Percentiles rank a stretch among this genome's conserved stretches.
These are phyloP conservation scores for Yamadazyma triangularis DNA, from an alignment of 1,139 yeast species.

Conservation along the genomic window DNA sequence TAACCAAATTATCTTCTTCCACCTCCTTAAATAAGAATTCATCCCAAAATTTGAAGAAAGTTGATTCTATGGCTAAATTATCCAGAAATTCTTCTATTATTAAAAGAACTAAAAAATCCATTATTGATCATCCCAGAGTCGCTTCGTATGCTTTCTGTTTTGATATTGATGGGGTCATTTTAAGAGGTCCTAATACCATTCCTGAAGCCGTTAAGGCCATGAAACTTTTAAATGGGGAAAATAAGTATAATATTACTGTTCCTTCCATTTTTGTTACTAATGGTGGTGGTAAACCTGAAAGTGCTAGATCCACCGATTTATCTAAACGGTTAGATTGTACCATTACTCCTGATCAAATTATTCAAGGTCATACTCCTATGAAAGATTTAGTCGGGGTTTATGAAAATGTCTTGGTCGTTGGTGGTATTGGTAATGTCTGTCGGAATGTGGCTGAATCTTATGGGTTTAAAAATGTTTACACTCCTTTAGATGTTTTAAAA, in stretches of 20 bases:
- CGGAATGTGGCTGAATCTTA: slow-evolving; percentile 72
- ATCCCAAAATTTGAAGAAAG: slow-evolving; percentile 44
- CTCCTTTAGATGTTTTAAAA: slow-evolving; percentile 74
- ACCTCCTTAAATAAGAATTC: slow-evolving; percentile 34
- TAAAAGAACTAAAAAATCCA: slow-evolving; percentile 44
- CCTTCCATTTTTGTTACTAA: slow-evolving; percentile 84
- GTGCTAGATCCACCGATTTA: slow-evolving; percentile 64
- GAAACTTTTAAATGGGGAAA: slow-evolving; percentile 66
- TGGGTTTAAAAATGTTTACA: slow-evolving; percentile 71
- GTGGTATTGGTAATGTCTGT: slow-evolving; percentile 82
- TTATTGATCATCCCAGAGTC: slow-evolving; percentile 64
- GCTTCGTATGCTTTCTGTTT: slow-evolving; percentile 85
- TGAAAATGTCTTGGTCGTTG: slow-evolving; percentile 74
- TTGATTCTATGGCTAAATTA: slow-evolving; percentile 46
- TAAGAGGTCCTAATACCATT: slow-evolving; percentile 74
- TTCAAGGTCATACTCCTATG: slow-evolving; percentile 91
- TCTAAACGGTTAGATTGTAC: slow-evolving; percentile 54
- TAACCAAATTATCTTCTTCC: slow-evolving; percentile 43
- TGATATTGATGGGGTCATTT: slow-evolving; percentile 81
- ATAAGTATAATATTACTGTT: slow-evolving; percentile 74
- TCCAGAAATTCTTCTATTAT: slow-evolving; percentile 51
- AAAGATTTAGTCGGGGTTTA: slow-evolving; percentile 63
- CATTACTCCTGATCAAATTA: slow-evolving; percentile 70
- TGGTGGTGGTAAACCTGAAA: slow-evolving; percentile 84
- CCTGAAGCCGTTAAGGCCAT: slow-evolving; percentile 74